Evolutionary conservation across 805 yeast species (phyloP), one percentile per base, ranked within the genome.

Genomic region (Wickerhamomyces tratensis): DNA sequence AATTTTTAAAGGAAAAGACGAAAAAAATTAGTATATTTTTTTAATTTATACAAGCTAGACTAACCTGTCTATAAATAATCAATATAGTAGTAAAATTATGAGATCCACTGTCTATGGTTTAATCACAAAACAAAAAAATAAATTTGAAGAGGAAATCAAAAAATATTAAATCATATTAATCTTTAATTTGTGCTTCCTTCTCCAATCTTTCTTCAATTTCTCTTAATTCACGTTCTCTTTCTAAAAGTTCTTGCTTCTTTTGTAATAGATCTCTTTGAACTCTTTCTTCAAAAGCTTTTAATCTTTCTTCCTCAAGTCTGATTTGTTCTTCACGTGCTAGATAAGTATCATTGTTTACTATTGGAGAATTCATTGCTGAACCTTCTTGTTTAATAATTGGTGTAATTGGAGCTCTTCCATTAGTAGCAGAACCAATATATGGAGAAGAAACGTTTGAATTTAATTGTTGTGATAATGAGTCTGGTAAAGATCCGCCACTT

Each of bases 251-350:
- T 56, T 81, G 79, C 52, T 93, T 74, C 69, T 88, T 86, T 59
- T 73, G 71, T 57, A 83, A 69, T 59, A 88, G 71, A 62, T 87
- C 96, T 57, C 82, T 85, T 64, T 88, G 96, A 26, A 88, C 94
- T 53, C 93, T 72, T 62, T 82, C 87, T 65, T 88, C 96, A 59
- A 85, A 86, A 37, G 86, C 84, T 56, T 74, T 80, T 57, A 88
- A 72, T 64, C 94, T 76, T 64, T 86, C 95, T 65, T 88, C 96
- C 63, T 88, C 96, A 41, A 82, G 68, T 54, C 85, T 79, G 54
- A 87, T 84, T 64, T 86, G 94, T 63, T 86, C 95, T 62, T 88
- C 97, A 62, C 91, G 85, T 35, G 78, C 76, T 41, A 73, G 51
- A 47, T 73, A 74, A 6, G 76, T 69, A 43, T 63, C 71, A 38